Percentiles rank a stretch among this genome's conserved stretches.
These are phyloP conservation scores for Zea mays DNA, from an alignment of 176 grass and related monocot species.

Conservation along the genomic window DNA sequence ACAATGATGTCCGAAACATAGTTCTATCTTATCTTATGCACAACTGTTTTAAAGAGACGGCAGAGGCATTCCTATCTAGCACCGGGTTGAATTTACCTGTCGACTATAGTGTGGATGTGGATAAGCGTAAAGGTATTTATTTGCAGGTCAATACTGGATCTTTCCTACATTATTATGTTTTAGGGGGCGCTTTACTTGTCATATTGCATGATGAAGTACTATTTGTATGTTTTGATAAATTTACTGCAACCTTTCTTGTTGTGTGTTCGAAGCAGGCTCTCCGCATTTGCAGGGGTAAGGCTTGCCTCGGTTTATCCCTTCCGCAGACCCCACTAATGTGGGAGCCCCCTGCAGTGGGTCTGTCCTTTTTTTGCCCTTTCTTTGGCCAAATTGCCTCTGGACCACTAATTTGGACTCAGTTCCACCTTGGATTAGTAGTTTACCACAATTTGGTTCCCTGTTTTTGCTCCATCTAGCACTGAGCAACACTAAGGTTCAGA, in stretches of 20 bases:
- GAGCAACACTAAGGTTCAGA: not conserved
- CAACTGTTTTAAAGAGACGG: conserved; percentile 98
- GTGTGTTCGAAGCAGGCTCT: too few species aligned
- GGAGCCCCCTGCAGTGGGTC: too few species aligned
- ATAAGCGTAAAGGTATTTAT: conserved; percentile 86
- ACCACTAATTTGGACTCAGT: not conserved
- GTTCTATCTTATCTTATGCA: conserved; percentile 96
- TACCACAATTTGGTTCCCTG: not conserved
- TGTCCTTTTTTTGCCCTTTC: not conserved
- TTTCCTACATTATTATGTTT: conserved; percentile 6
- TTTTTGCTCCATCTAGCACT: not conserved
- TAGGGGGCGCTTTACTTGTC: not conserved
- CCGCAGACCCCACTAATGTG: too few species aligned
- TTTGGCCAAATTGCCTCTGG: not conserved
- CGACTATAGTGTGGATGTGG: conserved; percentile 75
- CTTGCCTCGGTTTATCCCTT: too few species aligned
- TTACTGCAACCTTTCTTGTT: not conserved
- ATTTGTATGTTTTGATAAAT: conserved; percentile 19
- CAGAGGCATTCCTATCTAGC: conserved; percentile 73
- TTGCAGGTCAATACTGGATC: conserved; percentile 39
- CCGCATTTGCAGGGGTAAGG: too few species aligned
- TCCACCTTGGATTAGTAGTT: not conserved
- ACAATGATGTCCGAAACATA: conserved; percentile 68
- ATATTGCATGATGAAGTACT: conserved; percentile 14
- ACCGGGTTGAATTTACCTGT: conserved; percentile 69